These are phyloP conservation scores for Davidsoniella virescens DNA, from an alignment of 2,329 filamentous ascomycete genomes.

Conservation along the genomic window DNA sequence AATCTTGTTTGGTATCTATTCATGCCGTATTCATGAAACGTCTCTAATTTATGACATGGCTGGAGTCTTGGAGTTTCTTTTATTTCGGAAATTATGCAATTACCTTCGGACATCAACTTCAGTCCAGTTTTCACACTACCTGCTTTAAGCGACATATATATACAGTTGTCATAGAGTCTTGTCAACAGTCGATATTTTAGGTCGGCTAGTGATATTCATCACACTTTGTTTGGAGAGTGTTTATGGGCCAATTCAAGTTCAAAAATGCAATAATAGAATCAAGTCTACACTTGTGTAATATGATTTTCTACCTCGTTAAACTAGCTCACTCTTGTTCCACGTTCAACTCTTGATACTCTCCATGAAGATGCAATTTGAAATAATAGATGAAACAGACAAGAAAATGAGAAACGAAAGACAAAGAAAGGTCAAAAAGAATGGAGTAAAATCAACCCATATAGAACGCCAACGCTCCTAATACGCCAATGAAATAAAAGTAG, in stretches of 20 bases:
- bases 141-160: too few relatives aligned
- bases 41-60: too few relatives aligned
- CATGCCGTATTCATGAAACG: not conserved
- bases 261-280: too few relatives aligned
- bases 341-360: not conserved
- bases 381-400: not conserved
- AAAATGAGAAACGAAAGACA: not conserved
- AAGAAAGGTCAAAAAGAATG: conserved; percentile 6
- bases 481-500: not conserved
- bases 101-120: too few relatives aligned
- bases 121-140: too few relatives aligned
- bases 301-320: too few relatives aligned
- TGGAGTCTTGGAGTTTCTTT: conserved; percentile 5
- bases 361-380: not conserved
- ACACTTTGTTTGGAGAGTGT: too few relatives aligned
- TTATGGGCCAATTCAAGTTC: too few relatives aligned
- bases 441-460: too few relatives aligned
- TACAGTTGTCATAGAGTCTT: not conserved
- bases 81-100: not conserved
- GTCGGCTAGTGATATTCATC: too few relatives aligned
- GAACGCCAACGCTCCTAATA: conserved; percentile 9
- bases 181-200: not conserved
- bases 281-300: too few relatives aligned
- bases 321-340: not conserved
- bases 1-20: not conserved